These are phyloP conservation scores for Nothomitra cinnamomea DNA, from an alignment of 2,329 filamentous ascomycete genomes.

Conservation along the genomic window DNA sequence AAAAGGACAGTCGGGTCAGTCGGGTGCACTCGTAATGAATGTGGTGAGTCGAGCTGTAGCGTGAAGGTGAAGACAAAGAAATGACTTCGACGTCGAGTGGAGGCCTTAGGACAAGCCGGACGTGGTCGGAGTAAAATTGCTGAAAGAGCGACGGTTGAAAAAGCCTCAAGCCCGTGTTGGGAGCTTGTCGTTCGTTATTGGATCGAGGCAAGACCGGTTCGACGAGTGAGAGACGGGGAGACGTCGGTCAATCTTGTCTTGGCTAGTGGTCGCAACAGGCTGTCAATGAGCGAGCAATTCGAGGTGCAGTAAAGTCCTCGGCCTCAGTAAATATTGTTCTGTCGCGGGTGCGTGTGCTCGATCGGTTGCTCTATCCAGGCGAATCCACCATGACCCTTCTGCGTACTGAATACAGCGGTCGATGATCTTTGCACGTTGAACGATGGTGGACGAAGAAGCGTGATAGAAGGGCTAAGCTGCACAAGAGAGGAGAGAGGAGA, in stretches of 20 bases:
- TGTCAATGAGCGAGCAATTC: background rate
- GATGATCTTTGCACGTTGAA: background rate
- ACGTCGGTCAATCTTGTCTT: background rate
- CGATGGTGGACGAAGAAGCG: background rate
- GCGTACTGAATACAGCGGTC: background rate
- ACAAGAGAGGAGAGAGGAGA: background rate
- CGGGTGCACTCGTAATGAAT: too few species aligned
- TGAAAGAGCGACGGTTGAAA: background rate
- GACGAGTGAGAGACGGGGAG: background rate
- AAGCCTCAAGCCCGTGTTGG: background rate
- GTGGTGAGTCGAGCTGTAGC: too few species aligned
- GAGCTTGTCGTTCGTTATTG: background rate
- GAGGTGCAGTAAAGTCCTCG: too few species aligned
- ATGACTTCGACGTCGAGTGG: too few species aligned
- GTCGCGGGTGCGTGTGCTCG: background rate
- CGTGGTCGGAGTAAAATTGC: background rate
- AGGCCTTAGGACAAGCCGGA: too few species aligned
- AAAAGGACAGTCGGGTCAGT: too few species aligned
- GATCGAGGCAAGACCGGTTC: background rate
- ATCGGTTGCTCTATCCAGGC: background rate
- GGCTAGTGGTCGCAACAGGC: background rate
- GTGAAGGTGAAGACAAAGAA: too few species aligned
- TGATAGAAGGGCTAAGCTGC: background rate
- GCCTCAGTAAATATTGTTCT: background rate
- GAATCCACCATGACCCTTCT: background rate